Evolutionary conservation across 768 basidiomycete species (phyloP).

Genomic region (Xanthoconium purpureum): DNA sequence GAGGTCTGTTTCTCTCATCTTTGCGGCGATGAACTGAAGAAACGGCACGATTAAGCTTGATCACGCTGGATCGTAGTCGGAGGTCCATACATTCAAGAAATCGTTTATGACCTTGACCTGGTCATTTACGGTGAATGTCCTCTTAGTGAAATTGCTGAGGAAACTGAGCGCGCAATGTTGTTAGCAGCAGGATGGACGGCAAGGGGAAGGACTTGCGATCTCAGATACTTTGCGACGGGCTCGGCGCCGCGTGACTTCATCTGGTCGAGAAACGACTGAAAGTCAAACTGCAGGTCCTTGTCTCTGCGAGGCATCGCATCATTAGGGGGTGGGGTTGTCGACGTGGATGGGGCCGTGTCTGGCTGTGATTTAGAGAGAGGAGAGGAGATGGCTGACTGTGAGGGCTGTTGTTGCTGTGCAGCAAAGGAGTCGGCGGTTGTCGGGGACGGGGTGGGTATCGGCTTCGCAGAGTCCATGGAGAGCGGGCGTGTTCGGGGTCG

Average conservation of each 20-base stretch:
- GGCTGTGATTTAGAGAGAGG: constrained; percentile 4
- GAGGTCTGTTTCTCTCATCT: constrained; percentile 81
- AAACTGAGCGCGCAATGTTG: constrained; percentile 53
- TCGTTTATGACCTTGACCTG: constrained; percentile 96
- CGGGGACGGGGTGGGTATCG: constrained; percentile 1
- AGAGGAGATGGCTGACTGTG: constrained; percentile 1
- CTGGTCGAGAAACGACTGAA: constrained; percentile 92
- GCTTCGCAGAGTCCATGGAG: constrained; percentile 7
- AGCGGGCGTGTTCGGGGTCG: constrained; percentile 21
- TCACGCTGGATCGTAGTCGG: not conserved
- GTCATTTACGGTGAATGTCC: constrained; percentile 87
- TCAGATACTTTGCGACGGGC: constrained; percentile 89
- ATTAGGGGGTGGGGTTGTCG: constrained; percentile 26
- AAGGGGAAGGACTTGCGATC: constrained; percentile 64
- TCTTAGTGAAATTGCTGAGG: constrained; percentile 87
- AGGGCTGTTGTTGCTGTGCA: not conserved
- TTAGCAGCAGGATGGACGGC: not conserved
- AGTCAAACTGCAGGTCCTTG: constrained; percentile 69
- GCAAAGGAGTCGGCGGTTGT: not conserved
- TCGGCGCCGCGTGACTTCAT: constrained; percentile 88
- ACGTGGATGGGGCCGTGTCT: not conserved
- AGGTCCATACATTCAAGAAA: constrained; percentile 65
- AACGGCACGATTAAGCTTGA: constrained; percentile 12
- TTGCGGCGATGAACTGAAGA: constrained; percentile 78
- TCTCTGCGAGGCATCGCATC: constrained; percentile 30